Evolutionary conservation across 2,329 filamentous ascomycete species (phyloP).

Genomic region (Talaromyces islandicus): DNA sequence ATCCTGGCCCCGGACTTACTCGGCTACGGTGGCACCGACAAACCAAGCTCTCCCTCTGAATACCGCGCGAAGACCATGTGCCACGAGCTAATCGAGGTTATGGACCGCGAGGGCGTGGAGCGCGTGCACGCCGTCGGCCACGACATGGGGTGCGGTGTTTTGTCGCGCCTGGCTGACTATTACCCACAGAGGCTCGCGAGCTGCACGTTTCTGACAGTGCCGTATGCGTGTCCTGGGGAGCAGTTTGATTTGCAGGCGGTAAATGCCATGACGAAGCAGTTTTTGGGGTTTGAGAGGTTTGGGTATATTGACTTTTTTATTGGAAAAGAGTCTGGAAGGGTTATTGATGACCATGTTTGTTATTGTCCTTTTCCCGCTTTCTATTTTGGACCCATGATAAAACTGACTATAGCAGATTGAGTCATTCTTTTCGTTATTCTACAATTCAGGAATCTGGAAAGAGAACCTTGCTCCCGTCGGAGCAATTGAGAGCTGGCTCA

Average conservation of each 20-base stretch:
- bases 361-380: background rate
- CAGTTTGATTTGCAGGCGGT: constrained; percentile 17
- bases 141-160: constrained; percentile 19
- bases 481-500: constrained; percentile 18
- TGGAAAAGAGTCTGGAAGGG: constrained; percentile 7
- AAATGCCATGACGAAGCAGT: constrained; percentile 15
- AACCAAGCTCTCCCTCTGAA: constrained; percentile 19
- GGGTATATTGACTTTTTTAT: constrained; percentile 20
- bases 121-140: constrained; percentile 19
- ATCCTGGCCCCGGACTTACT: constrained; percentile 40
- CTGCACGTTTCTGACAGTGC: constrained; percentile 16
- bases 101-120: constrained; percentile 20
- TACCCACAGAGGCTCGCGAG: constrained; percentile 15
- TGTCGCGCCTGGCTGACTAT: constrained; percentile 22
- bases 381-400: background rate
- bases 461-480: constrained; percentile 17
- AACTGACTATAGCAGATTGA: constrained; percentile 3
- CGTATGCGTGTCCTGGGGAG: constrained; percentile 16
- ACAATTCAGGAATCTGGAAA: constrained; percentile 16
- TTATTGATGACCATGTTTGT: constrained; percentile 21
- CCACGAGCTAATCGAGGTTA: constrained; percentile 27
- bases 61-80: constrained; percentile 28
- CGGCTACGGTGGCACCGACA: constrained; percentile 30
- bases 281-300: constrained; percentile 18
- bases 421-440: constrained; percentile 21